Percentiles rank a stretch among this genome's conserved stretches.
These are phyloP conservation scores for Globisporangium echinulatum DNA, from an alignment of 352 stramenopile genomes.

Conservation along the genomic window DNA sequence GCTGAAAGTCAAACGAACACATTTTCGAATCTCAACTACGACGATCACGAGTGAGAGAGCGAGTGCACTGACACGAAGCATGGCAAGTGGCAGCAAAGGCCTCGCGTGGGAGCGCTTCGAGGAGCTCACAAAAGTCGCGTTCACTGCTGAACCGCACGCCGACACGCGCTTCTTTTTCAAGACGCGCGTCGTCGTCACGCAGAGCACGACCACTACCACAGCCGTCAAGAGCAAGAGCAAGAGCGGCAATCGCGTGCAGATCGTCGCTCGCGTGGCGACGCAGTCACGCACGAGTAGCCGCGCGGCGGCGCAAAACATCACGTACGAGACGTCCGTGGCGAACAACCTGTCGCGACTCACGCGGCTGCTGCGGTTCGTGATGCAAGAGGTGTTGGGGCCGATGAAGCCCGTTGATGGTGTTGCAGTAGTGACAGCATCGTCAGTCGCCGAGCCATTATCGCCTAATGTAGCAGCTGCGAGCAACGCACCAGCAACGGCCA, in stretches of 20 bases:
- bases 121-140: conserved; percentile 57
- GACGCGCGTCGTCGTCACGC: conserved; percentile 15
- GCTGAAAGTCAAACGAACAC: not conserved
- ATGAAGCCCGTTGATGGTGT: conserved; percentile 23
- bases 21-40: not conserved
- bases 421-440: no score
- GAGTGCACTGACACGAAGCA: conserved; percentile 4
- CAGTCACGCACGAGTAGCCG: conserved; percentile 4
- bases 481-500: not conserved
- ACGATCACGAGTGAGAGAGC: no score
- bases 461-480: conserved; percentile 5
- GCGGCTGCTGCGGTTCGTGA: conserved; percentile 53
- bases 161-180: conserved; percentile 63
- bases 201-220: not conserved
- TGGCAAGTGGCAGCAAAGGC: conserved; percentile 11
- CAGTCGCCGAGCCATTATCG: not conserved
- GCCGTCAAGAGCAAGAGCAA: conserved; percentile 19
- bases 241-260: conserved; percentile 13
- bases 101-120: conserved; percentile 65
- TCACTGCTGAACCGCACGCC: conserved; percentile 35
- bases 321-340: conserved; percentile 14
- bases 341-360: conserved; percentile 33
- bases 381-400: conserved; percentile 61
- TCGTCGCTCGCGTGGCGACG: conserved; percentile 41
- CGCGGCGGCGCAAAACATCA: conserved; percentile 11